Evolutionary conservation across 1,284 basidiomycete genomes (phyloP).

Genomic region (Ganoderma sinense): DNA sequence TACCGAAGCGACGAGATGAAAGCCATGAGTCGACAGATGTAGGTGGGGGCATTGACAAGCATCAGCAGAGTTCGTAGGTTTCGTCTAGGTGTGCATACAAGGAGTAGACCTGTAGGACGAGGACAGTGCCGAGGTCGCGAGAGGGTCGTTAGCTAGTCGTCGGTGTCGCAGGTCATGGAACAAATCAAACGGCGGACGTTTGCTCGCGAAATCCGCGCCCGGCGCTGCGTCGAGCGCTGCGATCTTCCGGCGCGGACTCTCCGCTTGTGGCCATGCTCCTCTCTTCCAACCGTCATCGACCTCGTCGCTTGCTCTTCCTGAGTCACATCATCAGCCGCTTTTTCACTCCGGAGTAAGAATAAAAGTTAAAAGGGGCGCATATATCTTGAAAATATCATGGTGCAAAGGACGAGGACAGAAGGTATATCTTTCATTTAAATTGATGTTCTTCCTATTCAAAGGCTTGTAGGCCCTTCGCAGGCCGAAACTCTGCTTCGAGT

Average conservation of each 20-base stretch:
- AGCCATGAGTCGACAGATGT: slow-evolving; percentile 76
- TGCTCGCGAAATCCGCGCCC: slow-evolving; percentile 12
- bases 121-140: slow-evolving; percentile 4
- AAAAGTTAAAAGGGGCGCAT: neutral
- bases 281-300: slow-evolving; percentile 22
- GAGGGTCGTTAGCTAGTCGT: slow-evolving; percentile 12
- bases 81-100: slow-evolving; percentile 11
- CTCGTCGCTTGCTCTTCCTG: neutral
- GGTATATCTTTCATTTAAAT: slow-evolving; percentile 37
- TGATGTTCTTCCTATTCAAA: slow-evolving; percentile 4
- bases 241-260: slow-evolving; percentile 19
- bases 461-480: slow-evolving; percentile 76
- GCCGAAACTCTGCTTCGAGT: slow-evolving; percentile 92
- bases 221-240: neutral
- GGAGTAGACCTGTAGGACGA: neutral
- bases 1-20: slow-evolving; percentile 85
- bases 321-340: too few species aligned
- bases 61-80: slow-evolving; percentile 21
- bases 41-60: slow-evolving; percentile 72
- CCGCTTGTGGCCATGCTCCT: slow-evolving; percentile 29
- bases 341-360: neutral
- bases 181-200: slow-evolving; percentile 2
- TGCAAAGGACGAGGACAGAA: slow-evolving; percentile 55
- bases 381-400: slow-evolving; percentile 43
- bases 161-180: slow-evolving; percentile 10